Evolutionary conservation across 2,329 filamentous ascomycete species (phyloP).

Genomic region (Aspergillus viridinutans): DNA sequence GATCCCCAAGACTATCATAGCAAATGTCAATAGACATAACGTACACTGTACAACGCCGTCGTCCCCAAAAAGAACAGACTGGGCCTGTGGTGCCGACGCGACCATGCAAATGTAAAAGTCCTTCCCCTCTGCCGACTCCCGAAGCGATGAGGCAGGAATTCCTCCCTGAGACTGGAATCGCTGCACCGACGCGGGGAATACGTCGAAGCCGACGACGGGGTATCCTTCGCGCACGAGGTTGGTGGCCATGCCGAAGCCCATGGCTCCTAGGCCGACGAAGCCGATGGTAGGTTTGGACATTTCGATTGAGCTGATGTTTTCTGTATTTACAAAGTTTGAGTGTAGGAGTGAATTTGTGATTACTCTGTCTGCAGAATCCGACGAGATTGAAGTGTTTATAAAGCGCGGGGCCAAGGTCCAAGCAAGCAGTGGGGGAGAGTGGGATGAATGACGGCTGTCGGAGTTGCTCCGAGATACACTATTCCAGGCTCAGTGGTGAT

Average conservation of each 20-base stretch:
- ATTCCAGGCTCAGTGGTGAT: neutral
- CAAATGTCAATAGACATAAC: neutral
- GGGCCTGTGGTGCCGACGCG: conserved; percentile 65
- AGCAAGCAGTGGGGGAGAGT: neutral
- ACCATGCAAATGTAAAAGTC: conserved; percentile 70
- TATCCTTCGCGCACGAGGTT: conserved; percentile 66
- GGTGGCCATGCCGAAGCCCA: conserved; percentile 79
- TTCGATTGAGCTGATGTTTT: conserved; percentile 6
- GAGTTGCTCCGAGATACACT: neutral
- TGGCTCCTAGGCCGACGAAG: conserved; percentile 73
- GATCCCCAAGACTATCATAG: too few species aligned
- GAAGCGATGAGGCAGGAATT: conserved; percentile 54
- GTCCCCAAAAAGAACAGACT: conserved; percentile 60
- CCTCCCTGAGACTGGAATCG: conserved; percentile 63
- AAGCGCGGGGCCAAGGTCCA: neutral
- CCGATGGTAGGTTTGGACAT: conserved; percentile 51
- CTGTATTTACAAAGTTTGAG: neutral
- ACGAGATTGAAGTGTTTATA: neutral
- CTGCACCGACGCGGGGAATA: conserved; percentile 63
- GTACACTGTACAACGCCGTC: conserved; percentile 44
- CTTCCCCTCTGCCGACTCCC: conserved; percentile 57
- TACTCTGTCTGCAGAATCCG: too few species aligned
- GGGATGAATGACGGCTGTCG: neutral
- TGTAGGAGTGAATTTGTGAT: neutral
- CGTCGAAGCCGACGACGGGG: conserved; percentile 66